Evolutionary conservation across 2,329 filamentous ascomycete genomes (phyloP), one percentile per base, ranked within the genome.

Genomic region (Cadophora malorum): DNA sequence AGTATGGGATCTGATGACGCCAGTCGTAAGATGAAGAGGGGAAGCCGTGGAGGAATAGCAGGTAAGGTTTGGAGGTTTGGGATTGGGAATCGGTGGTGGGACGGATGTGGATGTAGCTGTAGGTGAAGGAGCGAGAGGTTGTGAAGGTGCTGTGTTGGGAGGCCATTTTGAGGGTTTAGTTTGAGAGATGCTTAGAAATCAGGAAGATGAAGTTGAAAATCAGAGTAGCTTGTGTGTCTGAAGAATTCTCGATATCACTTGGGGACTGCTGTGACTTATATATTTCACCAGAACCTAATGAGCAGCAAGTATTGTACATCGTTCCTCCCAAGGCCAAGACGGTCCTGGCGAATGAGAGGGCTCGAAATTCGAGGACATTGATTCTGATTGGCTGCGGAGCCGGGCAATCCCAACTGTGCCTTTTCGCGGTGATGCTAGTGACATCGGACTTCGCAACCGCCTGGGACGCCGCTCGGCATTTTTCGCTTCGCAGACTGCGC

Each of bases 41-140:
- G 55, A 83, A 83, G 45, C 83, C 82, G 68, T 85, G 83, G 5
- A 85, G 76, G 63, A 85, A 77, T 16, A 85, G 74, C 8, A 85
- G 73, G 0, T 81, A 83, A 4, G 75, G 70, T 8, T 72, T 65
- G 7, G 45, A 59, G 1, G 64, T 7, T 23, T 50, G 45, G 45
- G 45, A 8, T 49, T 49, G 19, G 19, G 45, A 7, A 8, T 49
- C n/a, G 14, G 0, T 67, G 33, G 60, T 65, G 0, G 75, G 38
- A 1, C 67, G 72, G 2, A 76, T 70, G 45, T 75, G 71, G 31
- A 79, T 69, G 69, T 79, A 80, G 7, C 76, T 79, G 66, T 67
- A 70, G 5, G 45, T 68, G 25, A 55, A 66, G 47, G 49, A 28
- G 19, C 56, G 64, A 16, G 47, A 45, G 21, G 64, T 62, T 14